Evolutionary conservation across 768 basidiomycete genomes (phyloP).

Genomic region (Amyloporia xantha): DNA sequence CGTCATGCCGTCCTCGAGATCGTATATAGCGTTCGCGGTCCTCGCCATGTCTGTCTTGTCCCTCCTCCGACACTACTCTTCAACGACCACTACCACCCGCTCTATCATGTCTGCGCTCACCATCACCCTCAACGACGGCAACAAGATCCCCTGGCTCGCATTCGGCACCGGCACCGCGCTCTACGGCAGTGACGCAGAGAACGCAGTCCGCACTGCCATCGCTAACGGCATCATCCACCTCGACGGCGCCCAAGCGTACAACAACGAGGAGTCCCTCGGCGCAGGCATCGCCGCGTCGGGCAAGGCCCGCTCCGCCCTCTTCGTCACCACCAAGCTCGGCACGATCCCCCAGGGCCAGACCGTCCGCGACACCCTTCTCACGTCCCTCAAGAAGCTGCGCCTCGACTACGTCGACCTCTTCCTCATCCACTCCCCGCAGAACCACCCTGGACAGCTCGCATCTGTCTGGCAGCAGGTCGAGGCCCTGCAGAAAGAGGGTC

Average conservation of each 20-base stretch:
- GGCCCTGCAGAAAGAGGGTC: slow-evolving; percentile 34
- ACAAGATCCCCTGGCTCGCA: slow-evolving; percentile 30
- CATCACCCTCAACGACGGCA: slow-evolving; percentile 31
- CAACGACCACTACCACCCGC: neutral
- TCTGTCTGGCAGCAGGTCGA: slow-evolving; percentile 40
- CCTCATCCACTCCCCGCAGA: slow-evolving; percentile 35
- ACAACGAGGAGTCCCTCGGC: slow-evolving; percentile 33
- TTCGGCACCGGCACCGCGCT: slow-evolving; percentile 34
- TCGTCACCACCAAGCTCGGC: slow-evolving; percentile 37
- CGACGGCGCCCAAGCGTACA: slow-evolving; percentile 34
- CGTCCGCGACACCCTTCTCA: slow-evolving; percentile 31
- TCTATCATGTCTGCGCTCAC: slow-evolving; percentile 20
- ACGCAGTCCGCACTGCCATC: slow-evolving; percentile 25
- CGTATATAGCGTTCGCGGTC: slow-evolving; percentile 12
- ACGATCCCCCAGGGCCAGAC: slow-evolving; percentile 25
- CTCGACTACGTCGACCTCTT: slow-evolving; percentile 38
- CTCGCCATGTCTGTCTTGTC: slow-evolving; percentile 9
- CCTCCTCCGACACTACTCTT: slow-evolving; percentile 9
- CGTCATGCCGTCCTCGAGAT: slow-evolving; percentile 8
- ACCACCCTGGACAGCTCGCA: slow-evolving; percentile 21
- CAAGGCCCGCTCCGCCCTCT: slow-evolving; percentile 33
- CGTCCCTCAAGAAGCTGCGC: slow-evolving; percentile 34
- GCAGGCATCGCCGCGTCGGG: slow-evolving; percentile 27
- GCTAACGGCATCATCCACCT: slow-evolving; percentile 31
- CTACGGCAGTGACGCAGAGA: slow-evolving; percentile 23